Evolutionary conservation across 2,329 filamentous ascomycete genomes (phyloP).

Genomic region (Trichoderma aggressivum): DNA sequence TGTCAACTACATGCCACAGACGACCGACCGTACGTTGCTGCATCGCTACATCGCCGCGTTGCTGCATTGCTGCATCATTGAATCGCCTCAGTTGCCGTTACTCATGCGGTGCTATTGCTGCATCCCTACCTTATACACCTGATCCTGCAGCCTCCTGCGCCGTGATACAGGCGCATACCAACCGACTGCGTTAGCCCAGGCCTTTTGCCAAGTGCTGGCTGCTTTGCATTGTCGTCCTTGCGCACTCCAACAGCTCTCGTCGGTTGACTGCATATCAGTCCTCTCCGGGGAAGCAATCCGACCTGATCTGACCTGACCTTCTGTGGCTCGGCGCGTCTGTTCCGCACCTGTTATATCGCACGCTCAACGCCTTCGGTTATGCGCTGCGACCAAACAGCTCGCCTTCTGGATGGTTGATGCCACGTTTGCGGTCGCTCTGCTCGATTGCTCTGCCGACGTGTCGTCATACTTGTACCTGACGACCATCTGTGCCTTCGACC

Average conservation of each 20-base stretch:
- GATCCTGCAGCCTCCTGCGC: not conserved
- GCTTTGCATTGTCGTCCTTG: not conserved
- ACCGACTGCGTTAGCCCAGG: not conserved
- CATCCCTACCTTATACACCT: not conserved
- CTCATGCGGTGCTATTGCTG: not conserved
- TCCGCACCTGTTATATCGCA: conserved; percentile 5
- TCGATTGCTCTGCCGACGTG: not conserved
- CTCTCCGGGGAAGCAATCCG: conserved; percentile 6
- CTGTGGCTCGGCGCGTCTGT: not conserved
- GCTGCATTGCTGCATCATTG: not conserved
- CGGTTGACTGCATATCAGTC: not conserved
- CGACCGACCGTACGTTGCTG: not conserved
- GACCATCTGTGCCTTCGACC: not conserved
- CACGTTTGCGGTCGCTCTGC: not conserved
- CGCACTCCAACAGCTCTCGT: not conserved
- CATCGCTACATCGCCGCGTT: not conserved
- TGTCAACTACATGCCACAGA: not conserved
- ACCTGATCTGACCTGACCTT: not conserved
- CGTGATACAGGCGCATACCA: not conserved
- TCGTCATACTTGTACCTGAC: not conserved
- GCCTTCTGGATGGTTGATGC: conserved; percentile 14
- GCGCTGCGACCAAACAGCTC: conserved; percentile 1
- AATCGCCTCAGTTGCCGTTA: not conserved
- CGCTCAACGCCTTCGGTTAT: not conserved
- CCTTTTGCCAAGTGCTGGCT: not conserved